Conservation (phyloP, 2,329 filamentous ascomycete species). For the Coniochaeta ligniaria region DNA sequence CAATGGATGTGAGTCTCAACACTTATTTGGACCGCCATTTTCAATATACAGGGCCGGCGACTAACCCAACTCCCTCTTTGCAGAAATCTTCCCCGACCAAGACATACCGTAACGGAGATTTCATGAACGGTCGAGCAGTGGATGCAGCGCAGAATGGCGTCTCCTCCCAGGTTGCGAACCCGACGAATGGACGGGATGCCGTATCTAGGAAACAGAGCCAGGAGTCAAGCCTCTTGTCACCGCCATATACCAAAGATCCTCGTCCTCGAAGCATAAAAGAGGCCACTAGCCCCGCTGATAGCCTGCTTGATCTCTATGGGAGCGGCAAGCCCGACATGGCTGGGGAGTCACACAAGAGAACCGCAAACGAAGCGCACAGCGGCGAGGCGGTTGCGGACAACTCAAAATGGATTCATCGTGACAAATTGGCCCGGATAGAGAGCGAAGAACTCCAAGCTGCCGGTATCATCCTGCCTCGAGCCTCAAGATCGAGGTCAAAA, state of each 20-base stretch:
- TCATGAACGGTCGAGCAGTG: conserved; percentile 4
- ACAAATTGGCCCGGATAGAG: conserved; percentile 77
- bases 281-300: conserved; percentile 34
- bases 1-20: conserved; percentile 11
- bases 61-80: not conserved
- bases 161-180: too few relatives aligned
- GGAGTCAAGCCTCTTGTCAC: conserved; percentile 9
- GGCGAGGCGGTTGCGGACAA: conserved; percentile 38
- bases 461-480: conserved; percentile 55
- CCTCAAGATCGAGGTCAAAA: conserved; percentile 43
- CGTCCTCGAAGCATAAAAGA: conserved; percentile 33
- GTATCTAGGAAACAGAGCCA: conserved; percentile 2
- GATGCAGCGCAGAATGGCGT: not conserved
- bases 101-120: conserved; percentile 5
- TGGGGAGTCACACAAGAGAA: conserved; percentile 14
- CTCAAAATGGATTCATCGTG: conserved; percentile 79
- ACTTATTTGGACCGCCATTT: not conserved
- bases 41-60: not conserved
- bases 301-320: conserved; percentile 34
- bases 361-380: conserved; percentile 19
- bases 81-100: not conserved
- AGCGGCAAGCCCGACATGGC: conserved; percentile 7
- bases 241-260: conserved; percentile 11
- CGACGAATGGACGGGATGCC: not conserved
- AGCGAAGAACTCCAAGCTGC: conserved; percentile 73